Conservation (phyloP, 257 asterid species). For the Gardenia jasminoides region DNA sequence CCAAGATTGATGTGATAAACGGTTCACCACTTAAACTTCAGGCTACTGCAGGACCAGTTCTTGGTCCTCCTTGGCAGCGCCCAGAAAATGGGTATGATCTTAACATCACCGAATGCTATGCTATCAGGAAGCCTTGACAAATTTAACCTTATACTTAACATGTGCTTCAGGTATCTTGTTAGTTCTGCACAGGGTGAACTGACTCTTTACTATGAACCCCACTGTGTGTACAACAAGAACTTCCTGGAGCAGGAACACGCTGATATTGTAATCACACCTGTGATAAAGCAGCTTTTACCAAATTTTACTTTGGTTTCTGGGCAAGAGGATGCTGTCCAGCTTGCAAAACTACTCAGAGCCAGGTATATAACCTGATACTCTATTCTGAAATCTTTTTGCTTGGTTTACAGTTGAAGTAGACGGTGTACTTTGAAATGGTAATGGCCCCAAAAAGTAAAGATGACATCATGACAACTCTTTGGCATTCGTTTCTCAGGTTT, state of each 20-base stretch:
- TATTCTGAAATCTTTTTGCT: background rate
- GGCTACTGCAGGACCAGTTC: conserved; percentile 91
- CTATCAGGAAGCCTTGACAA: background rate
- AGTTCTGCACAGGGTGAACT: conserved; percentile 53
- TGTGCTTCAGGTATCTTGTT: conserved; percentile 63
- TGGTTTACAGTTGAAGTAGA: too few species aligned
- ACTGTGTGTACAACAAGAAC: conserved; percentile 65
- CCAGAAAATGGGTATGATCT: conserved; percentile 83
- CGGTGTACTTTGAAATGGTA: background rate
- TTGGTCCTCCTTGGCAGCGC: conserved; percentile 98
- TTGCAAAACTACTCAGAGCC: conserved; percentile 67
- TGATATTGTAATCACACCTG: conserved; percentile 83
- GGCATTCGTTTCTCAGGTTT: conserved; percentile 40
- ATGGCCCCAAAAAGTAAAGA: background rate
- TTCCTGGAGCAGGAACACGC: conserved; percentile 54
- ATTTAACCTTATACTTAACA: background rate
- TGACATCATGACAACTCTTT: background rate
- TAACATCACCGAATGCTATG: background rate
- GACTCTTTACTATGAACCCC: conserved; percentile 83
- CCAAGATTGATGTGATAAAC: conserved; percentile 41
- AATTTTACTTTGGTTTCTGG: conserved; percentile 77
- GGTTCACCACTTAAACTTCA: conserved; percentile 52
- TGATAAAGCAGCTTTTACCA: conserved; percentile 78
- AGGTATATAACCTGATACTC: conserved; percentile 37
- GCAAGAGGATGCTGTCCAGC: conserved; percentile 89